These are phyloP conservation scores for Salvia splendens DNA, from an alignment of 257 asterid species.

Conservation along the genomic window DNA sequence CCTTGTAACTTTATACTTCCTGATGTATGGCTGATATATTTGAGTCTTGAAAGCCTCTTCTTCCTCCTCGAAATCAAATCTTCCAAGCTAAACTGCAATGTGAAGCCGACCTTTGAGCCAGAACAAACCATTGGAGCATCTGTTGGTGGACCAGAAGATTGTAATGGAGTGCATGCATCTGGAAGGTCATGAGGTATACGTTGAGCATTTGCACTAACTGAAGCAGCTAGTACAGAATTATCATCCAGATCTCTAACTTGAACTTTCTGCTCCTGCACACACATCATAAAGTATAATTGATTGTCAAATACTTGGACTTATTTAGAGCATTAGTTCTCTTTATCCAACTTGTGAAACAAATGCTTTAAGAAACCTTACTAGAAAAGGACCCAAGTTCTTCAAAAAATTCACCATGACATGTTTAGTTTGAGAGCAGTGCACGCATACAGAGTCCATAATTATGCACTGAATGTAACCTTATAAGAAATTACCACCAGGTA, in stretches of 20 bases:
- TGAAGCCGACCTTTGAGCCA: slow-evolving; percentile 55
- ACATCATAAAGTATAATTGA: slow-evolving; percentile 24
- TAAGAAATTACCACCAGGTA: slow-evolving; percentile 6
- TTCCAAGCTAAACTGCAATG: slow-evolving; percentile 71
- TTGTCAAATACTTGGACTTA: slow-evolving; percentile 13
- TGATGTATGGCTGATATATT: slow-evolving; percentile 39
- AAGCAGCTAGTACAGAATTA: slow-evolving; percentile 38
- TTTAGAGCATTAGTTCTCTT: slow-evolving; percentile 22
- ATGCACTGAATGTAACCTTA: slow-evolving; percentile 2
- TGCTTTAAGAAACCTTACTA: neutral
- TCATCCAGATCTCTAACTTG: slow-evolving; percentile 41
- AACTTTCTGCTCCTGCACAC: slow-evolving; percentile 40
- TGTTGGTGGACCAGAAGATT: slow-evolving; percentile 38
- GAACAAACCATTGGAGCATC: slow-evolving; percentile 60
- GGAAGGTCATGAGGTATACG: slow-evolving; percentile 32
- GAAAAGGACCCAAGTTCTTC: neutral
- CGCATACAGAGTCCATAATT: slow-evolving; percentile 18
- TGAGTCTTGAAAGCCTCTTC: slow-evolving; percentile 64
- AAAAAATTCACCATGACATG: neutral
- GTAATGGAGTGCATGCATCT: slow-evolving; percentile 43
- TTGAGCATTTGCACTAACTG: slow-evolving; percentile 39
- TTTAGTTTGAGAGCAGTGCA: slow-evolving; percentile 17
- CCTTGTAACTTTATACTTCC: slow-evolving; percentile 50
- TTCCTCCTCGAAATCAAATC: slow-evolving; percentile 75
- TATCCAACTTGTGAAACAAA: slow-evolving; percentile 18